A percentile compares a stretch with the other conserved stretches of the same genome.
These are phyloP conservation scores for Hippophae gyantsensis DNA, from an alignment of 306 rosid genomes.

Conservation along the genomic window DNA sequence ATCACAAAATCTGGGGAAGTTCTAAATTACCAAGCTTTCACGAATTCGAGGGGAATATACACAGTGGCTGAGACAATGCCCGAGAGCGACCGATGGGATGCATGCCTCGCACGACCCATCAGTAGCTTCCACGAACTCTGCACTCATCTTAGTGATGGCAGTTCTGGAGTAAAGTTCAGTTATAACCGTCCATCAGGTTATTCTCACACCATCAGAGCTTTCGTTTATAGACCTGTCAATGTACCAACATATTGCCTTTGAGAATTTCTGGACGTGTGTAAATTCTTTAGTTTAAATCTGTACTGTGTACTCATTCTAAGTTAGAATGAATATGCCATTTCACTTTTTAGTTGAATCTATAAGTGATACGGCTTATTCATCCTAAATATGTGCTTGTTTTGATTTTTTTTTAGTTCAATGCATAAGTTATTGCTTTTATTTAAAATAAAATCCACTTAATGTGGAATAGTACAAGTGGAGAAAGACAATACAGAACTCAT, in stretches of 20 bases:
- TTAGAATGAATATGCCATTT: neutral
- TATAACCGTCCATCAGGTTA: slow-evolving; percentile 76
- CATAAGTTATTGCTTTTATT: too few relatives aligned
- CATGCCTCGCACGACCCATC: slow-evolving; percentile 88
- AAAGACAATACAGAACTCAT: too few relatives aligned
- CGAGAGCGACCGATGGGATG: slow-evolving; percentile 89
- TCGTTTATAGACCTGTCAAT: slow-evolving; percentile 49
- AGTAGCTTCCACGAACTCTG: slow-evolving; percentile 85
- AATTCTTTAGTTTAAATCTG: slow-evolving; percentile 4
- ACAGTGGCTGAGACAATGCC: slow-evolving; percentile 94
- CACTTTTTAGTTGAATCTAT: too few relatives aligned
- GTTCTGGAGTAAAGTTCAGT: slow-evolving; percentile 71
- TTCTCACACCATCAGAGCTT: slow-evolving; percentile 64
- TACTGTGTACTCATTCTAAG: neutral
- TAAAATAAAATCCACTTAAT: too few relatives aligned
- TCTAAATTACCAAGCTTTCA: slow-evolving; percentile 86
- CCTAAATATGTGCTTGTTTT: neutral
- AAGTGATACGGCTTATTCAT: neutral
- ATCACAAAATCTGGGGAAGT: slow-evolving; percentile 86
- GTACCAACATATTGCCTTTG: slow-evolving; percentile 70
- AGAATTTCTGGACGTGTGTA: slow-evolving; percentile 20
- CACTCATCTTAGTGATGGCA: slow-evolving; percentile 54
- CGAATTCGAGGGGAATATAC: slow-evolving; percentile 63
- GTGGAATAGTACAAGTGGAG: too few relatives aligned
- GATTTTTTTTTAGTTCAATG: too few relatives aligned